Conservation (phyloP, 2,329 filamentous ascomycete species). For the Colletotrichum echinochloae region DNA sequence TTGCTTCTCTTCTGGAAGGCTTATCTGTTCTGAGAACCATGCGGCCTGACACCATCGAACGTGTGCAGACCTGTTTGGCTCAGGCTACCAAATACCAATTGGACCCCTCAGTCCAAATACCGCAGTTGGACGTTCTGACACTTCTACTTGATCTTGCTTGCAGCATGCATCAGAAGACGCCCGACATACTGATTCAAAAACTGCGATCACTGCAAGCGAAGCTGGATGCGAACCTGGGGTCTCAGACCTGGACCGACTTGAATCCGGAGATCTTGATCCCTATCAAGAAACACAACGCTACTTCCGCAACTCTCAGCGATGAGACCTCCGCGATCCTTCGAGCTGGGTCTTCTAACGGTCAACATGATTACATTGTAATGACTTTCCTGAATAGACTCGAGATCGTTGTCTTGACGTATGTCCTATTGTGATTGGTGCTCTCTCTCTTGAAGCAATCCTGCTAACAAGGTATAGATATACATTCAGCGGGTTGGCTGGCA, state of each 20-base stretch:
- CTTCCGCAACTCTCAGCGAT: slow-evolving; percentile 63
- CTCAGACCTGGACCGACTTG: slow-evolving; percentile 59
- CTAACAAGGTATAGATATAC: slow-evolving; percentile 59
- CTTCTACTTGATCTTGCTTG: slow-evolving; percentile 78
- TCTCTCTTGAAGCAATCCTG: too few species aligned
- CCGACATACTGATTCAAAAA: slow-evolving; percentile 69
- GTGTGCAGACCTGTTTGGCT: slow-evolving; percentile 80
- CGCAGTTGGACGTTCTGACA: slow-evolving; percentile 74
- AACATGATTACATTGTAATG: slow-evolving; percentile 68
- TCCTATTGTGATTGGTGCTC: slow-evolving; percentile 7
- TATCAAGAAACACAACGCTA: slow-evolving; percentile 63
- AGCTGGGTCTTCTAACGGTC: slow-evolving; percentile 57
- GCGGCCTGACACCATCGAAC: slow-evolving; percentile 74
- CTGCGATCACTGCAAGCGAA: slow-evolving; percentile 70
- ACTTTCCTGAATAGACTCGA: slow-evolving; percentile 72
- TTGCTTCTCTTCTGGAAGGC: slow-evolving; percentile 76
- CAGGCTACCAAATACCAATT: slow-evolving; percentile 78
- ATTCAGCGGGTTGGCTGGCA: slow-evolving; percentile 63
- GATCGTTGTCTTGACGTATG: slow-evolving; percentile 67
- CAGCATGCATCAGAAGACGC: slow-evolving; percentile 72
- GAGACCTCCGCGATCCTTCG: slow-evolving; percentile 68
- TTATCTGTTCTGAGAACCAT: slow-evolving; percentile 74
- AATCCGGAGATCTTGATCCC: slow-evolving; percentile 66
- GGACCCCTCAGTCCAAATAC: slow-evolving; percentile 70
- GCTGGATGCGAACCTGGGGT: slow-evolving; percentile 66